These are phyloP conservation scores for Asclepias syriaca DNA, from an alignment of 257 asterid genomes.

Conservation along the genomic window DNA sequence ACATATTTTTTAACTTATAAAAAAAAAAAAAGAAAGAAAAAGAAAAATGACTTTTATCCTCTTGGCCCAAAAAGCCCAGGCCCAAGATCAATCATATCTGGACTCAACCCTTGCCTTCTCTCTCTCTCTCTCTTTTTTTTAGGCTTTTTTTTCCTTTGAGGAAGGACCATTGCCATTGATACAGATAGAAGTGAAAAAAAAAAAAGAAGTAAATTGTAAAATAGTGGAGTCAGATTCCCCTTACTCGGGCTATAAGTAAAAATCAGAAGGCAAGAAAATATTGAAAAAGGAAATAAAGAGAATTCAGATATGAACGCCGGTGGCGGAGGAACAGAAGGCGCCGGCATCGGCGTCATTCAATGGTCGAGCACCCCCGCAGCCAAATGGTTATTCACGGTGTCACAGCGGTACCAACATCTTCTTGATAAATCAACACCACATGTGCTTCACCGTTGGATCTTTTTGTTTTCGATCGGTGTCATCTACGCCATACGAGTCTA, in stretches of 20 bases:
- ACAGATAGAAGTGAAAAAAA: neutral
- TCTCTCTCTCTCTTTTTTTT: too few species aligned
- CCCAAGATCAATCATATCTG: too few species aligned
- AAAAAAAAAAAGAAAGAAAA: too few species aligned
- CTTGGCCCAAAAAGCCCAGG: too few species aligned
- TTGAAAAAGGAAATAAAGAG: neutral
- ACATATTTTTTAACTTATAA: too few species aligned
- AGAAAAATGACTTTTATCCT: too few species aligned
- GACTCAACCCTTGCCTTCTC: too few species aligned
- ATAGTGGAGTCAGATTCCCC: neutral
- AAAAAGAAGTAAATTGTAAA: neutral
- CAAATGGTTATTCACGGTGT: conserved; percentile 42
- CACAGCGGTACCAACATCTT: conserved; percentile 75
- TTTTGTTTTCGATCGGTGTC: conserved; percentile 45
- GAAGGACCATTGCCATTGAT: neutral
- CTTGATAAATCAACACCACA: conserved; percentile 87
- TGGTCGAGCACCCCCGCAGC: conserved; percentile 39
- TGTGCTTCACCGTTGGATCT: conserved; percentile 81
- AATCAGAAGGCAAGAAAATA: neutral
- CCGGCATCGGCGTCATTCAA: conserved; percentile 27
- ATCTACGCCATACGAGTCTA: conserved; percentile 71
- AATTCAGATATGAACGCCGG: conserved; percentile 53
- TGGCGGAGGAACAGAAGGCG: conserved; percentile 45
- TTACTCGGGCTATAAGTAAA: neutral
- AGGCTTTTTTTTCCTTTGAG: too few species aligned